Conservation (phyloP, 495 filamentous ascomycete species). For the Coniosporium apollinis region DNA sequence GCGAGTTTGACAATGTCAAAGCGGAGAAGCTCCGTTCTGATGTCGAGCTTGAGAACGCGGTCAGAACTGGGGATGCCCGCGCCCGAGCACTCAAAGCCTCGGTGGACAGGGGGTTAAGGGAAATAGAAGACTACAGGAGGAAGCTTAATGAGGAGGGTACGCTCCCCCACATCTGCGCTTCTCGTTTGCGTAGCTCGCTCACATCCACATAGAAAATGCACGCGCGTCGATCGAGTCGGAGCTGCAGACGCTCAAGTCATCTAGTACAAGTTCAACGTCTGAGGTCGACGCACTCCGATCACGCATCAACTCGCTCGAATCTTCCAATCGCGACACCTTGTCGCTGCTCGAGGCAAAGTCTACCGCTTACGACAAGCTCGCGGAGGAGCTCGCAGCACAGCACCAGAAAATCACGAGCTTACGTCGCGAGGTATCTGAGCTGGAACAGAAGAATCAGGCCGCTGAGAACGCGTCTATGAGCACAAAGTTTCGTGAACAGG, state of each 20-base stretch:
- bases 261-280: constrained; percentile 54
- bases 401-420: constrained; percentile 77
- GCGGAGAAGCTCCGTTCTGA: constrained; percentile 72
- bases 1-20: constrained; percentile 58
- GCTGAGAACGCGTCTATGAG: constrained; percentile 59
- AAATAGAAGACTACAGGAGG: constrained; percentile 49
- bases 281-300: constrained; percentile 60
- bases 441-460: constrained; percentile 68
- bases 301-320: constrained; percentile 71
- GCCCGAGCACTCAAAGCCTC: constrained; percentile 61
- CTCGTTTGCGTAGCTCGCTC: constrained; percentile 11
- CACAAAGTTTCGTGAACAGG: constrained; percentile 75
- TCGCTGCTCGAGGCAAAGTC: constrained; percentile 80
- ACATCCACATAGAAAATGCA: constrained; percentile 35
- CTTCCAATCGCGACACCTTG: constrained; percentile 77
- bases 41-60: constrained; percentile 83
- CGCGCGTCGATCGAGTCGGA: constrained; percentile 60
- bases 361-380: constrained; percentile 65
- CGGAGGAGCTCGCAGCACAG: constrained; percentile 68
- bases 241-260: constrained; percentile 60
- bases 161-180: constrained; percentile 5
- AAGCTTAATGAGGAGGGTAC: constrained; percentile 71
- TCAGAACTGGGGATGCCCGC: constrained; percentile 64
- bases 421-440: constrained; percentile 56
- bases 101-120: constrained; percentile 53